Evolutionary conservation across 2,329 filamentous ascomycete genomes (phyloP).

Genomic region (Exophiala bonariae): DNA sequence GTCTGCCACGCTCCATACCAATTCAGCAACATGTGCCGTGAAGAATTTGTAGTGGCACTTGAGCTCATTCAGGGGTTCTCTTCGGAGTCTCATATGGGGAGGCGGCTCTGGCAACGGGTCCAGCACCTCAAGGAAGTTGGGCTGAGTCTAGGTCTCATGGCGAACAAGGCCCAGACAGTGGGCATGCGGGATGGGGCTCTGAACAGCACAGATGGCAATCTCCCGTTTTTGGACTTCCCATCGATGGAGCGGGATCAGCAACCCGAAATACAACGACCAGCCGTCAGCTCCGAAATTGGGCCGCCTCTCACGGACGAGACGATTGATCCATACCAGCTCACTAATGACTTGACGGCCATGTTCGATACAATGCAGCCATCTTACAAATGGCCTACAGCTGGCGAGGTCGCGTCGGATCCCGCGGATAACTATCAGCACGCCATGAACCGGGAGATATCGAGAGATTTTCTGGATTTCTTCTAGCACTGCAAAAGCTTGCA

Average conservation of each 20-base stretch:
- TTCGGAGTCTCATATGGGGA: not conserved
- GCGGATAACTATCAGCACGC: not conserved
- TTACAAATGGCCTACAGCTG: not conserved
- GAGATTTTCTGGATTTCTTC: not conserved
- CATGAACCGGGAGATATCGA: not conserved
- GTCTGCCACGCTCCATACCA: constrained; percentile 46
- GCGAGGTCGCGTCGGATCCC: not conserved
- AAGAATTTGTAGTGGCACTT: constrained; percentile 27
- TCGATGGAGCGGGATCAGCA: not conserved
- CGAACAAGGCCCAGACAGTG: not conserved
- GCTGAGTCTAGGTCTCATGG: not conserved
- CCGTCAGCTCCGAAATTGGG: not conserved
- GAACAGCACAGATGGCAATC: constrained; percentile 1
- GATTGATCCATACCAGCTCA: not conserved
- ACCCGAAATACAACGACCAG: not conserved
- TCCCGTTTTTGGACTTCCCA: not conserved
- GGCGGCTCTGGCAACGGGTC: constrained; percentile 1
- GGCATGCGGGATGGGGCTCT: not conserved
- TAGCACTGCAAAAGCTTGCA: not conserved
- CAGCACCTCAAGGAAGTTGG: constrained; percentile 1
- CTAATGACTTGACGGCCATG: not conserved
- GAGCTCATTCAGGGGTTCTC: constrained; percentile 3
- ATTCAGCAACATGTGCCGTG: constrained; percentile 39
- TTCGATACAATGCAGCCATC: not conserved
- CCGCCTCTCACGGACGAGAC: not conserved